Base-by-base conservation (phyloP, 192 early-diverging fungal genomes). In the Rhizophagus prolifer region DNA sequence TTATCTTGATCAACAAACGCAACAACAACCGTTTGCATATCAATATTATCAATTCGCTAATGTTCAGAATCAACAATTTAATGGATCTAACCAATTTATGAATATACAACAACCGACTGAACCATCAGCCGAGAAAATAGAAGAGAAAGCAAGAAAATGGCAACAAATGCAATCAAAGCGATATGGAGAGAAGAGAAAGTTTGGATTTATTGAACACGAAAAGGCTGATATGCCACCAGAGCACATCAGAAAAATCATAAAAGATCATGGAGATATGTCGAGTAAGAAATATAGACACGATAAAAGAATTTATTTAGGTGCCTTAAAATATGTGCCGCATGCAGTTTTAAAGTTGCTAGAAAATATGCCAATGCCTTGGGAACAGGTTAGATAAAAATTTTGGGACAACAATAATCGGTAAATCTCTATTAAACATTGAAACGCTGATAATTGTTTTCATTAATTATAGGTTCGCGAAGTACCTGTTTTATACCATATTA, bases 281-380 rank as follows among this genome's bases (percentile, higher is more conserved):
- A 91, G 91, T 47, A 95, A 95, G 83, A 98, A 97, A 85, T 99
- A 92, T 81, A 84, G 95, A 61, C 94, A 97, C 70, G 98, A 99
- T 87, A 98, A 98, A 82, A 94, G 98, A 72, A 94, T 98, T 44
- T 99, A 98, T 80, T 88, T 99, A 58, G 98, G 98, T 47, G 98
- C 98, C 16, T 88, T 99, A 30, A 99, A 99, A 83, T 98, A 98
- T 82, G 92, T 99, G 19, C 98, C 98, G 2, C 98, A 99, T 78
- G 97, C 98, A 3, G 96, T 99, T 38, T 82, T 99, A 28, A 99
- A 99, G 82, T 88, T 99, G 75, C 81, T 99, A 77, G 96, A 99
- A 81, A 98, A 98, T 79, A 99, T 99, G 95, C 98, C 96, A n/a
- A 98, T 98, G 98, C 97, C 97, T 1, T 99, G 97, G 97, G 97